phyloP scores from a whole-genome alignment of 805 yeast genomes.

The Candida vaughaniae region DNA sequence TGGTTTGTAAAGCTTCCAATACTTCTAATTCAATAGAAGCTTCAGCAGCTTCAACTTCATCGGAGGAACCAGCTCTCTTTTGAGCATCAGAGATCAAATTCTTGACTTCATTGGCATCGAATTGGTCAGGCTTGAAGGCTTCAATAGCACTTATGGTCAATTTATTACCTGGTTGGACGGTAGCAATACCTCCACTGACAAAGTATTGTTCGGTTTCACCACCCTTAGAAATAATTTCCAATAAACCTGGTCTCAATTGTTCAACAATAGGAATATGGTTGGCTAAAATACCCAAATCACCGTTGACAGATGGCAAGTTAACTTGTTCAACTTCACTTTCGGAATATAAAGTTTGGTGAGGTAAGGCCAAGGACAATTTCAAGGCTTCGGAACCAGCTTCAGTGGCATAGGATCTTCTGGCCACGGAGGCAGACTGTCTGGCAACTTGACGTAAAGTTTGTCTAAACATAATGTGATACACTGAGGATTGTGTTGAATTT shows the following conservation, averaged over 20 bases:
- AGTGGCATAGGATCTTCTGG: conserved; percentile 88
- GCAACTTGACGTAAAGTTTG: conserved; percentile 60
- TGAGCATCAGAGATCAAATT: conserved; percentile 87
- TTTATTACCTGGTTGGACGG: conserved; percentile 91
- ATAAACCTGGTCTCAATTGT: conserved; percentile 93
- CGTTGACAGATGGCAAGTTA: conserved; percentile 92
- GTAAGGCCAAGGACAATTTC: conserved; percentile 87
- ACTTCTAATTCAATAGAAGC: conserved; percentile 96
- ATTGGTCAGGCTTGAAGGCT: conserved; percentile 88
- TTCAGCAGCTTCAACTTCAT: conserved; percentile 87
- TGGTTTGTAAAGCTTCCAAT: conserved; percentile 86
- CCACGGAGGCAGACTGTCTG: conserved; percentile 54
- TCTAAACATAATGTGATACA: conserved; percentile 51
- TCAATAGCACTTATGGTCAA: conserved; percentile 91
- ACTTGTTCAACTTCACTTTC: conserved; percentile 68
- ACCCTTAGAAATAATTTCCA: conserved; percentile 81
- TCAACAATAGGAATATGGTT: conserved; percentile 97
- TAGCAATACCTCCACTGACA: conserved; percentile 94
- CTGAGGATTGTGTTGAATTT: conserved; percentile 7
- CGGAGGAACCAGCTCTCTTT: conserved; percentile 81
- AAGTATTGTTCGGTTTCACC: conserved; percentile 76
- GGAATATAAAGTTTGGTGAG: conserved; percentile 70
- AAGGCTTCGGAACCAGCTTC: conserved; percentile 68
- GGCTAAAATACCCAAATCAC: conserved; percentile 95
- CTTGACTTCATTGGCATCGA: conserved; percentile 78